These are phyloP conservation scores for Echria macrotheca DNA, from an alignment of 495 filamentous ascomycete genomes.

Conservation along the genomic window DNA sequence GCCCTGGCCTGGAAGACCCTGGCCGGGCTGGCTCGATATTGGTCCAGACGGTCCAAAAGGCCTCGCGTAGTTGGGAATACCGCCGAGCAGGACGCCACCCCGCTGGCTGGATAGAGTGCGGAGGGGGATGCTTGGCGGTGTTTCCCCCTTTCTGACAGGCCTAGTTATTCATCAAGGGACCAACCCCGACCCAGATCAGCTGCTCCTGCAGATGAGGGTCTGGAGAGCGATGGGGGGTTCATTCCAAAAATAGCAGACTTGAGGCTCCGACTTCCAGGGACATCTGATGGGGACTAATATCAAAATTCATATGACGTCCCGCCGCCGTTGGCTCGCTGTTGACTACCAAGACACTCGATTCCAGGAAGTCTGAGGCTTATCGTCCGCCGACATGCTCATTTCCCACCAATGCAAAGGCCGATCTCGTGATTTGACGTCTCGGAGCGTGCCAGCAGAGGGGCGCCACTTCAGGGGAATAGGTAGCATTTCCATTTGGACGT, in stretches of 20 bases:
- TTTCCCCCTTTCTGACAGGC: no score
- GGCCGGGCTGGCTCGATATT: background rate
- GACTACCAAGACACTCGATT: background rate
- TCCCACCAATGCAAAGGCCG: background rate
- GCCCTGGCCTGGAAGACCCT: no score
- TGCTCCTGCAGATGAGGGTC: no score
- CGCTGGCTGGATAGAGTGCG: no score
- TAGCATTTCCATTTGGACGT: background rate
- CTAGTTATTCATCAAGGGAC: no score
- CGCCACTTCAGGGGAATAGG: background rate
- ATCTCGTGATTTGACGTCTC: background rate
- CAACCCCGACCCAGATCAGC: no score
- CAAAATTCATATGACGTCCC: background rate
- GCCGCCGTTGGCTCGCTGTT: background rate
- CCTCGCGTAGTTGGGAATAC: no score
- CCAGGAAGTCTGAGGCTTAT: background rate
- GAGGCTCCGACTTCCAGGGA: no score
- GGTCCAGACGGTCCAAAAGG: background rate
- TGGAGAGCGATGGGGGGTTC: no score
- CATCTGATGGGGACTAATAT: background rate
- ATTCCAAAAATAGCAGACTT: background rate
- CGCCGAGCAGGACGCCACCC: no score
- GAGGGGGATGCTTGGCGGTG: no score
- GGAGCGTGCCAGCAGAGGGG: background rate
- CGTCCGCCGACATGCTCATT: background rate